These are phyloP conservation scores for Camelina hispida DNA, from an alignment of 345 rosid genomes.

Conservation along the genomic window DNA sequence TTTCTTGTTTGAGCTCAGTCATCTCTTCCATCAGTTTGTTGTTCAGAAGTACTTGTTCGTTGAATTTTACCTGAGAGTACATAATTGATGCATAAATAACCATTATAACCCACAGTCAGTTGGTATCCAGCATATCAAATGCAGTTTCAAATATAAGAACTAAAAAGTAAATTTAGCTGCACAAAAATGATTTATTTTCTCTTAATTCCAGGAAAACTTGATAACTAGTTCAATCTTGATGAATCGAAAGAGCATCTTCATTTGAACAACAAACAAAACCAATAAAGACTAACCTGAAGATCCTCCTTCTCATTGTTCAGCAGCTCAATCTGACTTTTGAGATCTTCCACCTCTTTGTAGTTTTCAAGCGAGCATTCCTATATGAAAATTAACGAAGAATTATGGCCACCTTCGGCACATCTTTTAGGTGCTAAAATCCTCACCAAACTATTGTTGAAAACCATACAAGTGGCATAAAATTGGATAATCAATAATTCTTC, in stretches of 20 bases:
- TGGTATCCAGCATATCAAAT: not conserved
- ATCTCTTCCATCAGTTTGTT: conserved; percentile 61
- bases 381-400: not conserved
- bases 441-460: conserved; percentile 12
- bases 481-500: not conserved
- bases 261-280: conserved; percentile 16
- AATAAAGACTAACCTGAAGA: conserved; percentile 62
- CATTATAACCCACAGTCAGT: not conserved
- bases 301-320: conserved; percentile 63
- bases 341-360: conserved; percentile 58
- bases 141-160: not conserved
- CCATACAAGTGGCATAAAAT: not conserved
- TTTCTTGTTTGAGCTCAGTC: conserved; percentile 66
- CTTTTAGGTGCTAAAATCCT: conserved; percentile 7
- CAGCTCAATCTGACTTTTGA: conserved; percentile 63
- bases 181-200: not conserved
- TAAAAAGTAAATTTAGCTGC: not conserved
- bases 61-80: conserved; percentile 61
- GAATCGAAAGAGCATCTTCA: conserved; percentile 3
- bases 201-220: not conserved
- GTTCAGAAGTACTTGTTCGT: conserved; percentile 59
- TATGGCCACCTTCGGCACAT: conserved; percentile 14
- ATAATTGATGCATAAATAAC: conserved; percentile 26
- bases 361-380: conserved; percentile 31
- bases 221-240: not conserved